Percentiles rank a stretch among this genome's conserved stretches.
phyloP scores from a whole-genome alignment of 2,329 filamentous ascomycete species.

The Sordariomycetes sp. region DNA sequence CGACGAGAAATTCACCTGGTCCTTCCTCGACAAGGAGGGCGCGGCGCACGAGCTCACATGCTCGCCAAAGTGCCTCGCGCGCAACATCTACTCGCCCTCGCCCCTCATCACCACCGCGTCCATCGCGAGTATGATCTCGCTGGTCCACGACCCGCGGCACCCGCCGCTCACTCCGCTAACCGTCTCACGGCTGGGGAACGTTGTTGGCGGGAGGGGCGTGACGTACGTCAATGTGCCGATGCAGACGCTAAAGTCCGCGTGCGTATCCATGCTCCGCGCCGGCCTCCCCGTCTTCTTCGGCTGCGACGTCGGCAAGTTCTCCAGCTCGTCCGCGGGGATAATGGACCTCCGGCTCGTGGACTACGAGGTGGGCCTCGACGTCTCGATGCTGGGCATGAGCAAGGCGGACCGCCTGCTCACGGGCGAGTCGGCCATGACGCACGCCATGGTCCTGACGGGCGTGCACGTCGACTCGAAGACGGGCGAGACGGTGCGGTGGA shows the following conservation, averaged over 20 bases:
- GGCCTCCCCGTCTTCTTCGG: constrained; percentile 82
- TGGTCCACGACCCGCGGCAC: constrained; percentile 79
- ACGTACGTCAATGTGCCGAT: constrained; percentile 79
- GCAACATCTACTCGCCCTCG: constrained; percentile 47
- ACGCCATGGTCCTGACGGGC: constrained; percentile 82
- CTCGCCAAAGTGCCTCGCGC: constrained; percentile 60
- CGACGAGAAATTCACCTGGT: constrained; percentile 62
- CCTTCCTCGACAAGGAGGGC: constrained; percentile 58
- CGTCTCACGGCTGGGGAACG: constrained; percentile 67
- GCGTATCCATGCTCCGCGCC: constrained; percentile 63
- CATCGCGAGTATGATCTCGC: constrained; percentile 59
- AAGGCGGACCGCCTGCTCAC: constrained; percentile 64
- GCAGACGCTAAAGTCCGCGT: constrained; percentile 55
- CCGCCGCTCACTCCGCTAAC: constrained; percentile 58
- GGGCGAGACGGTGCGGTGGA: constrained; percentile 60
- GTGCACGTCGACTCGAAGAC: constrained; percentile 59
- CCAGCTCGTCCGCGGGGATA: constrained; percentile 52
- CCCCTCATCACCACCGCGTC: constrained; percentile 45
- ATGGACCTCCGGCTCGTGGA: constrained; percentile 71
- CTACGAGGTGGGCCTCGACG: constrained; percentile 75
- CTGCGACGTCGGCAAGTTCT: constrained; percentile 75
- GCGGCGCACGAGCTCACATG: constrained; percentile 47
- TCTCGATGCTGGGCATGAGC: constrained; percentile 56
- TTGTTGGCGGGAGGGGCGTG: constrained; percentile 62
- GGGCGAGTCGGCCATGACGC: constrained; percentile 74